Percentiles rank a stretch among this genome's conserved stretches.
Evolutionary conservation across 75 land plant species (phyloP).

Genomic region (Larix kaempferi): DNA sequence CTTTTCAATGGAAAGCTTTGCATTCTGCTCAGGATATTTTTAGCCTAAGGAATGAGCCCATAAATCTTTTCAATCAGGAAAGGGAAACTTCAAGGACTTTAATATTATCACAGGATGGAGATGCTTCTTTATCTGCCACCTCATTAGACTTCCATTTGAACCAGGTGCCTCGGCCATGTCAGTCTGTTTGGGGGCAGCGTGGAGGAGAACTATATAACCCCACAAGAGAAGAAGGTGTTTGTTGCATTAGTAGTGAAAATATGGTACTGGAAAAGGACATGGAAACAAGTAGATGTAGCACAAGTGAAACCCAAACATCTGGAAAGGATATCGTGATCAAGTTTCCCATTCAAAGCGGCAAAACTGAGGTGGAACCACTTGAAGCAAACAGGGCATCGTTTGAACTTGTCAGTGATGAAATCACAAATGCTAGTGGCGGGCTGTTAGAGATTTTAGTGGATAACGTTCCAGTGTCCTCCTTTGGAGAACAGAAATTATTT

Average conservation of each 20-base stretch:
- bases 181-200: conserved; percentile 14
- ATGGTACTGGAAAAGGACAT: conserved; percentile 32
- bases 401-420: conserved; percentile 4
- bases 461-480: background rate
- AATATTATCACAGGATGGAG: conserved; percentile 1
- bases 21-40: background rate
- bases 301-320: background rate
- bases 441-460: background rate
- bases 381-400: background rate
- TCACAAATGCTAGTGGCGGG: background rate
- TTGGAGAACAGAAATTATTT: background rate
- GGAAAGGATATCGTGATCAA: background rate
- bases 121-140: background rate
- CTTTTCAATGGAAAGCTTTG: conserved; percentile 1
- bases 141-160: background rate
- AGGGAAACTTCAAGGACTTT: background rate
- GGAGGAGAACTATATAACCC: conserved; percentile 44
- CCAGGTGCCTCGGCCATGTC: background rate
- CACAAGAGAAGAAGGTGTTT: conserved; percentile 50
- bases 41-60: background rate
- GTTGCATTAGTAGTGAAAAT: conserved; percentile 29
- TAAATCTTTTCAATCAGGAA: background rate
- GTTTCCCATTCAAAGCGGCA: background rate
- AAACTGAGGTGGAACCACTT: background rate
- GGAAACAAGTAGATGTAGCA: conserved; percentile 25